phyloP scores from a whole-genome alignment of 768 basidiomycete species.

The Lanmaoa pseudosensibilis region DNA sequence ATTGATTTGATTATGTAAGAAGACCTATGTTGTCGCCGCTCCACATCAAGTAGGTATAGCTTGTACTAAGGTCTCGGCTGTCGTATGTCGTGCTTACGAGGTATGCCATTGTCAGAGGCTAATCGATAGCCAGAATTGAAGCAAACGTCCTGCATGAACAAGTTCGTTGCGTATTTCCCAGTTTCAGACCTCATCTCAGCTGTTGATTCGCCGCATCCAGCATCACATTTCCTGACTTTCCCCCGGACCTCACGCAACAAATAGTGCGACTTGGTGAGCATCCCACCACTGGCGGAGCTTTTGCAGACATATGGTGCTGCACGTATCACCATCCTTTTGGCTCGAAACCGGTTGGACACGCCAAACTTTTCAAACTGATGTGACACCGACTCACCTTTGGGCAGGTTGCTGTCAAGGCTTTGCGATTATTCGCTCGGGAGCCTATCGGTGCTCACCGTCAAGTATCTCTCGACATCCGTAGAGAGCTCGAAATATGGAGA shows the following conservation, averaged over 20 bases:
- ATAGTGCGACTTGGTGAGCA: not conserved
- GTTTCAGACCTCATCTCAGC: not conserved
- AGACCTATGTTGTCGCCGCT: too few relatives aligned
- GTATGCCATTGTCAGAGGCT: too few relatives aligned
- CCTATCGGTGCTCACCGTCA: not conserved
- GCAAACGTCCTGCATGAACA: not conserved
- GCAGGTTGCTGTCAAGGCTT: slow-evolving; percentile 15
- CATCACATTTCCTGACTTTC: slow-evolving; percentile 16
- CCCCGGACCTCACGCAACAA: slow-evolving; percentile 11
- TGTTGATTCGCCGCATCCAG: not conserved
- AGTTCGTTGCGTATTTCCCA: not conserved
- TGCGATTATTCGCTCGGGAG: slow-evolving; percentile 6
- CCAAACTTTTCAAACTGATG: not conserved
- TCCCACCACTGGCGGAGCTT: slow-evolving; percentile 3
- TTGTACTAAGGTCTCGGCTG: too few relatives aligned
- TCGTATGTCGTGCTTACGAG: too few relatives aligned
- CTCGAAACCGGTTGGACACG: not conserved
- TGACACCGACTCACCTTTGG: not conserved
- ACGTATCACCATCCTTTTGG: slow-evolving; percentile 1
- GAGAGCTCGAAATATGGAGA: slow-evolving; percentile 17
- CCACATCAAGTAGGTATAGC: too few relatives aligned
- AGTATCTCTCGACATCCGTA: slow-evolving; percentile 2
- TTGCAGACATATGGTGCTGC: slow-evolving; percentile 13
- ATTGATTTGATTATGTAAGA: too few relatives aligned
- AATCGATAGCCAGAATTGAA: not conserved